phyloP scores from a whole-genome alignment of 768 basidiomycete genomes.

The Leccinum boreale region DNA sequence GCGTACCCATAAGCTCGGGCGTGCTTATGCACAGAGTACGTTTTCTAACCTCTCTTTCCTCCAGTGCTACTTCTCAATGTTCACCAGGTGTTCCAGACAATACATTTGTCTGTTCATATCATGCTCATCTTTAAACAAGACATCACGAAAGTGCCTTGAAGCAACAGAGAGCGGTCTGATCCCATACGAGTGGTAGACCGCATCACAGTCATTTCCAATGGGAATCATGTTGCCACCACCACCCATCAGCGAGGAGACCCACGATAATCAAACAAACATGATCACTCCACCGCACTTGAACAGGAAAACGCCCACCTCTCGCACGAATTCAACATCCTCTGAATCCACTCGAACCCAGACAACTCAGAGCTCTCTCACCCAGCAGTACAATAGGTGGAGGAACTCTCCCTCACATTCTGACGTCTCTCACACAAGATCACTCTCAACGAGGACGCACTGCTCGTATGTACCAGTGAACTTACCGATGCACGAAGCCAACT shows the following conservation, averaged over 20 bases:
- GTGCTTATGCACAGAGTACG: constrained; percentile 68
- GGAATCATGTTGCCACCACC: constrained; percentile 45
- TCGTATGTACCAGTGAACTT: constrained; percentile 48
- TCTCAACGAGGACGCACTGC: constrained; percentile 53
- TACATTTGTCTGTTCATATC: constrained; percentile 92
- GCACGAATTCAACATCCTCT: constrained; percentile 52
- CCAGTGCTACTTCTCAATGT: constrained; percentile 7
- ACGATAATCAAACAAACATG: not conserved
- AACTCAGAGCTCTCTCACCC: too few relatives aligned
- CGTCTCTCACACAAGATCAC: constrained; percentile 66
- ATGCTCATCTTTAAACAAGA: constrained; percentile 81
- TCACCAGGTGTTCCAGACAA: constrained; percentile 91
- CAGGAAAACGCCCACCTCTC: constrained; percentile 55
- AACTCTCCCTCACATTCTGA: too few relatives aligned
- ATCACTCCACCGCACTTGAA: constrained; percentile 38
- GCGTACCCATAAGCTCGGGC: constrained; percentile 61
- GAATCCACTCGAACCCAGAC: constrained; percentile 50
- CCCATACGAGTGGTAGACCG: not conserved
- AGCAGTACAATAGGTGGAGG: too few relatives aligned
- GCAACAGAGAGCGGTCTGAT: constrained; percentile 52
- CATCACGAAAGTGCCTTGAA: constrained; percentile 69
- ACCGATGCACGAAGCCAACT: constrained; percentile 42
- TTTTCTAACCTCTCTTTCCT: not conserved
- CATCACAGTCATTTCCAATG: constrained; percentile 72
- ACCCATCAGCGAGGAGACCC: too few relatives aligned